A percentile compares a stretch with the other conserved stretches of the same genome.
Evolutionary conservation across 352 stramenopile species (phyloP).

Genomic region (Thalassiosira livingstoniorum): DNA sequence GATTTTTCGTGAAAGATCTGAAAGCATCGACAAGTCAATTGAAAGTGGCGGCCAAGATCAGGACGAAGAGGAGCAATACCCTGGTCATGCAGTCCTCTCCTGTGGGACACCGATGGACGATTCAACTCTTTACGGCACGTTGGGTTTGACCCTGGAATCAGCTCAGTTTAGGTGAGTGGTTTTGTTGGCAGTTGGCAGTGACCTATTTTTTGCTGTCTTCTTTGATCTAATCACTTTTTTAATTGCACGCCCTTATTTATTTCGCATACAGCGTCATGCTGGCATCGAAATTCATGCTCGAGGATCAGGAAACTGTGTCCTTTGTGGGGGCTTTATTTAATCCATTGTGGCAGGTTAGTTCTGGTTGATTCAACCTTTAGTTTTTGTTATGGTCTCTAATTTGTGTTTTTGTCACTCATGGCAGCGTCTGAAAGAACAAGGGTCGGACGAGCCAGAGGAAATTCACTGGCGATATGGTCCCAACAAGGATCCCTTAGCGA

Average conservation of each 20-base stretch:
- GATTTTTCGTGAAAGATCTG: background rate
- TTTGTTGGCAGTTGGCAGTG: no score
- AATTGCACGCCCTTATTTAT: no score
- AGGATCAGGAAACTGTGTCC: constrained; percentile 31
- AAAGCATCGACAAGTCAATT: background rate
- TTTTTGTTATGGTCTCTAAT: no score
- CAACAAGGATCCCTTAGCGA: constrained; percentile 22
- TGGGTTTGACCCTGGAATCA: constrained; percentile 45
- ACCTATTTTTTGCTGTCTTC: no score
- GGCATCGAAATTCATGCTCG: constrained; percentile 34
- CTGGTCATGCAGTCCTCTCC: background rate
- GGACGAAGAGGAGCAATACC: background rate
- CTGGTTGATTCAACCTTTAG: no score
- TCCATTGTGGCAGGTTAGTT: no score
- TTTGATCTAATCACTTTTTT: no score
- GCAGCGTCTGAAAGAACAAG: constrained; percentile 55
- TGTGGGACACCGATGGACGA: constrained; percentile 36
- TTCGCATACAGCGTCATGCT: no score
- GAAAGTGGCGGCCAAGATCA: background rate
- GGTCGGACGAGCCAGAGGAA: constrained; percentile 6
- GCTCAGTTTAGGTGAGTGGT: background rate
- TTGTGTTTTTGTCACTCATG: no score
- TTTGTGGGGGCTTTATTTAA: constrained; percentile 43
- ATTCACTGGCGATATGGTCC: constrained; percentile 54
- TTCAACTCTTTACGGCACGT: constrained; percentile 38